These are phyloP conservation scores for Rhodotorula sp. DNA, from an alignment of 1,284 basidiomycete genomes.

Conservation along the genomic window DNA sequence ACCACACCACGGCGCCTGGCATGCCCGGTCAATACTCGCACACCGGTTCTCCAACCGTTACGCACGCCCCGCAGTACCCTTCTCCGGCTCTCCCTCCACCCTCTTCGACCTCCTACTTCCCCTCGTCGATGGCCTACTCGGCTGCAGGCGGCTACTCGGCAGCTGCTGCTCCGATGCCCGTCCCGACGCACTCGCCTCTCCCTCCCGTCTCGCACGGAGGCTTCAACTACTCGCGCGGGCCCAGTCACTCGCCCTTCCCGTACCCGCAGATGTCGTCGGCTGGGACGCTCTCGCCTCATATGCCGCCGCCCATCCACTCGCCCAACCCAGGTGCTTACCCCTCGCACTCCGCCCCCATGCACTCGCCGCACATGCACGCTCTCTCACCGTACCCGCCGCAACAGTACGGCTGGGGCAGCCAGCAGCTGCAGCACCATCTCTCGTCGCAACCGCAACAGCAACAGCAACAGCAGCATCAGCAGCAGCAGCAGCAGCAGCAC, in stretches of 20 bases:
- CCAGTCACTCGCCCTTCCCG: too few species aligned
- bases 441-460: background rate
- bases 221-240: conserved; percentile 2
- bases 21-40: conserved; percentile 11
- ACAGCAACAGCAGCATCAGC: background rate
- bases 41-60: conserved; percentile 1
- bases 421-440: background rate
- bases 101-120: conserved; percentile 6
- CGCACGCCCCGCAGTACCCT: conserved; percentile 12
- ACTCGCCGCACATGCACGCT: background rate
- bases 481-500: background rate
- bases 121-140: background rate
- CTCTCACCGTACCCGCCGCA: background rate
- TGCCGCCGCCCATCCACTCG: background rate
- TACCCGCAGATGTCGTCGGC: too few species aligned
- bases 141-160: background rate
- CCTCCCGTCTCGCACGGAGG: conserved; percentile 1
- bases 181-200: conserved; percentile 8
- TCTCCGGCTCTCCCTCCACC: background rate
- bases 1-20: conserved; percentile 17
- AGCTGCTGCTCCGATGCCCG: background rate
- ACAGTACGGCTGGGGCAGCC: background rate
- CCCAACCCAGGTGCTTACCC: background rate
- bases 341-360: background rate
- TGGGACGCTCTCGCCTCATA: background rate